Evolutionary conservation across 768 basidiomycete species (phyloP).

Genomic region (Saitozyma sp.): DNA sequence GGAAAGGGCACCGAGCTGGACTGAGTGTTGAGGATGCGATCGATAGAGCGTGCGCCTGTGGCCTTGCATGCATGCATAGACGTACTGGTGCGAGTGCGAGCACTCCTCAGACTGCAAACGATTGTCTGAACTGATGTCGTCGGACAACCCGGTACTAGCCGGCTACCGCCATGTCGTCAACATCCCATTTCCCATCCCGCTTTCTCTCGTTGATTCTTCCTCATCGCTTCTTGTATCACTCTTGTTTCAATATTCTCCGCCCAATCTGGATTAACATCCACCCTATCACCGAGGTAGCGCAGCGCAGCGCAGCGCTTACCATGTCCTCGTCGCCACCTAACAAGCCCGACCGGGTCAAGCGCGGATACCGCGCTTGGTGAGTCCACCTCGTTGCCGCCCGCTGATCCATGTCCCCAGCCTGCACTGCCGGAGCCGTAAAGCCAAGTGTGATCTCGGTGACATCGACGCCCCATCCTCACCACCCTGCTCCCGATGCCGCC

Average conservation of each 20-base stretch:
- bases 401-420: slow-evolving; percentile 19
- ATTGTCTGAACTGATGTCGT: too few species aligned
- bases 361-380: slow-evolving; percentile 42
- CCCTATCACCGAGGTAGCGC: not conserved
- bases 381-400: slow-evolving; percentile 5
- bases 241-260: too few species aligned
- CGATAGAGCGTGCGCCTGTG: too few species aligned
- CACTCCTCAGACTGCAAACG: too few species aligned
- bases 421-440: slow-evolving; percentile 46
- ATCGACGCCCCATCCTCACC: slow-evolving; percentile 45
- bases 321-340: not conserved
- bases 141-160: too few species aligned
- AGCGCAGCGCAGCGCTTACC: not conserved
- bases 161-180: not conserved
- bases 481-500: slow-evolving; percentile 45
- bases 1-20: too few species aligned
- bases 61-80: too few species aligned
- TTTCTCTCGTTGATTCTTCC: not conserved
- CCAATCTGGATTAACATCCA: too few species aligned
- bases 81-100: too few species aligned
- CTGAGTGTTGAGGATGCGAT: too few species aligned
- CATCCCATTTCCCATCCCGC: not conserved
- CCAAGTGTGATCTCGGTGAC: slow-evolving; percentile 50
- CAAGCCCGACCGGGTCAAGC: slow-evolving; percentile 25
- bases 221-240: not conserved